phyloP scores from a whole-genome alignment of 2,329 filamentous ascomycete species.

The Rutstroemia sp. region DNA sequence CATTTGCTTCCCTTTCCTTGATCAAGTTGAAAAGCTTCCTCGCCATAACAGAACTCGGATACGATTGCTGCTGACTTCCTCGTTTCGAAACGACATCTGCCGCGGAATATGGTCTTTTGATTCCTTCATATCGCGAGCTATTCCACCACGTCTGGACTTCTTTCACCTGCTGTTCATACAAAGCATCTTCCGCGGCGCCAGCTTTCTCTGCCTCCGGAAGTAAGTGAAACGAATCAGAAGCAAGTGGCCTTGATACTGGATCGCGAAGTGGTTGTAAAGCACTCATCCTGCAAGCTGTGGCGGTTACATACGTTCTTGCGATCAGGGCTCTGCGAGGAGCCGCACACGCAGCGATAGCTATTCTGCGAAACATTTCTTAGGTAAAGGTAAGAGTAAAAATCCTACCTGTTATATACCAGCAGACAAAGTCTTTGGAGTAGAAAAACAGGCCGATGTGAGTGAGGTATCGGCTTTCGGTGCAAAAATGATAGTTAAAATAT shows the following conservation, averaged over 20 bases:
- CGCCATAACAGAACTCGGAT: slow-evolving; percentile 91
- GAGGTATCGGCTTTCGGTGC: too few relatives aligned
- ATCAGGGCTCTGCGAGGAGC: slow-evolving; percentile 21
- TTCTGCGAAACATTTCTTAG: slow-evolving; percentile 27
- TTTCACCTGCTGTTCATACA: slow-evolving; percentile 76
- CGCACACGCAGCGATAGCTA: slow-evolving; percentile 18
- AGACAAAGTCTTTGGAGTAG: too few relatives aligned
- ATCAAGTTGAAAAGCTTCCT: slow-evolving; percentile 89
- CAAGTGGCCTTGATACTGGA: slow-evolving; percentile 23
- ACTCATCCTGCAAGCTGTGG: slow-evolving; percentile 21
- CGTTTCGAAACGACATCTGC: slow-evolving; percentile 91
- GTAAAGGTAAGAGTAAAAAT: neutral
- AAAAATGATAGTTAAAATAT: too few relatives aligned
- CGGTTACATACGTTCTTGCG: slow-evolving; percentile 19
- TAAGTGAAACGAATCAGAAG: slow-evolving; percentile 76
- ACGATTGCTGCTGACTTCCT: slow-evolving; percentile 77
- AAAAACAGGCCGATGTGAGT: too few relatives aligned
- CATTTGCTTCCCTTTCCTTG: slow-evolving; percentile 66
- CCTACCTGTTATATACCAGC: neutral
- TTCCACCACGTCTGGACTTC: slow-evolving; percentile 90
- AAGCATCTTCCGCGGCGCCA: slow-evolving; percentile 72
- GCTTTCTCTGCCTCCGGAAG: slow-evolving; percentile 71
- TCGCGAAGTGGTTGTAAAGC: slow-evolving; percentile 20
- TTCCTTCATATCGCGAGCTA: slow-evolving; percentile 75
- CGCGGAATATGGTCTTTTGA: slow-evolving; percentile 85